These are phyloP conservation scores for Ilex paraguariensis DNA, from an alignment of 305 asterid genomes.

Conservation along the genomic window DNA sequence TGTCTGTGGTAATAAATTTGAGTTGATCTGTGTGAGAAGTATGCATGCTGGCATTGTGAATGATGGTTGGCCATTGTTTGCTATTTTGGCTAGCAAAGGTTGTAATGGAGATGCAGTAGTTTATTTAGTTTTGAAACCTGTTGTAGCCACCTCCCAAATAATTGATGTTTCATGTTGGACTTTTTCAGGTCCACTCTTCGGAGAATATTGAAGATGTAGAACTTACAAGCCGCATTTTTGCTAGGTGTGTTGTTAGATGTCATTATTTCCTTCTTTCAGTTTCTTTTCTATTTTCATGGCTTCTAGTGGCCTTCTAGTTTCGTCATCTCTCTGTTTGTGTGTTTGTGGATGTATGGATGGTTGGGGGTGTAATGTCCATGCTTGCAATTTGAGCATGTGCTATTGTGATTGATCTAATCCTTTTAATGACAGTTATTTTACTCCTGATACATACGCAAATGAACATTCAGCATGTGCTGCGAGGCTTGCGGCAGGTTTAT, in stretches of 20 bases:
- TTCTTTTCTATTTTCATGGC: too few species aligned
- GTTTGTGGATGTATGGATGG: neutral
- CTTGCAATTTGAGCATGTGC: neutral
- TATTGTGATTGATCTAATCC: conserved; percentile 1
- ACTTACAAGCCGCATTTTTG: conserved; percentile 52
- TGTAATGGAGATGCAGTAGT: conserved; percentile 1
- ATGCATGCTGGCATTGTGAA: conserved; percentile 13
- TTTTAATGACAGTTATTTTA: conserved; percentile 75
- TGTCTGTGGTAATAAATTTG: conserved; percentile 12
- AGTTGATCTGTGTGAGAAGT: conserved; percentile 3
- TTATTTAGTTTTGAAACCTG: conserved; percentile 4
- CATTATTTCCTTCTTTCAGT: neutral
- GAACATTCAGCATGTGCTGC: conserved; percentile 89
- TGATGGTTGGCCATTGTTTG: neutral
- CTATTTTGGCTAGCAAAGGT: conserved; percentile 10
- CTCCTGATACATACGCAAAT: conserved; percentile 96
- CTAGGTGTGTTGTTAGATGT: conserved; percentile 53
- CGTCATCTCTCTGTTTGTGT: neutral
- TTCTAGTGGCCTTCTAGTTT: neutral
- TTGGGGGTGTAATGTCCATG: neutral
- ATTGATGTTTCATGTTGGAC: conserved; percentile 32
- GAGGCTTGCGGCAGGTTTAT: conserved; percentile 96
- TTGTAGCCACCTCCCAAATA: conserved; percentile 7
- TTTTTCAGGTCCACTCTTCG: conserved; percentile 66
- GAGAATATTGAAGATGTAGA: conserved; percentile 92